These are phyloP conservation scores for Emergomyces pasteurianus DNA, from an alignment of 2,329 filamentous ascomycete species.

Conservation along the genomic window DNA sequence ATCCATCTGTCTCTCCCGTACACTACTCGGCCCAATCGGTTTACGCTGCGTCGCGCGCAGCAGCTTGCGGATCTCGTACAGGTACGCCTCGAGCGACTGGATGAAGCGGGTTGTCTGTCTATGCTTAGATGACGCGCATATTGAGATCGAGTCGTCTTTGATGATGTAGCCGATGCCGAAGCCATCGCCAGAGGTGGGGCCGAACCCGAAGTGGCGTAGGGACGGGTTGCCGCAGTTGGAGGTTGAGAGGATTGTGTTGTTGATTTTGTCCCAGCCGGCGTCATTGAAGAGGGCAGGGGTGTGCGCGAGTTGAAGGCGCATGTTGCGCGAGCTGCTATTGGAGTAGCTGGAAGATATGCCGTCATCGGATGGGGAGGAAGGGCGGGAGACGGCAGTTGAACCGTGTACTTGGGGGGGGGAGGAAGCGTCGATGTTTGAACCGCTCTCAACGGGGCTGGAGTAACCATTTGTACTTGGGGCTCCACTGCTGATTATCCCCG, in stretches of 20 bases:
- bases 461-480: conserved; percentile 47
- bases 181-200: conserved; percentile 82
- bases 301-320: conserved; percentile 31
- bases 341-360: conserved; percentile 39
- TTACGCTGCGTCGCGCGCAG: conserved; percentile 55
- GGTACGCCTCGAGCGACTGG: conserved; percentile 78
- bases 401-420: conserved; percentile 10
- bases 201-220: conserved; percentile 91
- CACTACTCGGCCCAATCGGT: conserved; percentile 29
- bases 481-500: conserved; percentile 36
- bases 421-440: conserved; percentile 15
- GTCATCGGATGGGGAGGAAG: conserved; percentile 33
- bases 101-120: conserved; percentile 84
- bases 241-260: conserved; percentile 86
- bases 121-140: conserved; percentile 89
- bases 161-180: conserved; percentile 99
- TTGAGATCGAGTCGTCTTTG: conserved; percentile 81
- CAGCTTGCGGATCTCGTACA: conserved; percentile 79
- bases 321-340: conserved; percentile 33
- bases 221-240: conserved; percentile 98
- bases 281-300: conserved; percentile 72
- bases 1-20: conserved; percentile 52
- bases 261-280: conserved; percentile 83
- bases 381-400: conserved; percentile 1
- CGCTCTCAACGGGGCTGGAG: conserved; percentile 43